Evolutionary conservation across 345 rosid genomes (phyloP).

Genomic region (Moricandia moricandioides): DNA sequence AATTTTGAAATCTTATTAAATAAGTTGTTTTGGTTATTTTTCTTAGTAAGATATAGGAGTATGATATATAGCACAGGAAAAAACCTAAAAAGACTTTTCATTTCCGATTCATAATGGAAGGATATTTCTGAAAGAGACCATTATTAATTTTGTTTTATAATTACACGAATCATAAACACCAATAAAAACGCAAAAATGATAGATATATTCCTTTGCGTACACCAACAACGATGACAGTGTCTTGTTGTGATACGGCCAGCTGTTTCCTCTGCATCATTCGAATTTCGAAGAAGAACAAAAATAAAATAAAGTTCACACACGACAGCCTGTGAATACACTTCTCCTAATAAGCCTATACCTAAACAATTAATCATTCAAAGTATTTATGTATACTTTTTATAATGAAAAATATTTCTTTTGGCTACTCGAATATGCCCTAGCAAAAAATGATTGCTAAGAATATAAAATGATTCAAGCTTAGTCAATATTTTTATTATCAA

Average conservation of each 20-base stretch:
- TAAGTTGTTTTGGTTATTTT: neutral
- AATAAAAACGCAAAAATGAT: conserved; percentile 21
- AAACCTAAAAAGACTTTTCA: too few species aligned
- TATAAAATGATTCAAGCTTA: neutral
- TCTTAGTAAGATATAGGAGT: too few species aligned
- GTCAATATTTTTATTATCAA: neutral
- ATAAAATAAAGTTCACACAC: conserved; percentile 18
- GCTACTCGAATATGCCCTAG: conserved; percentile 27
- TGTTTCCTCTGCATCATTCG: conserved; percentile 33
- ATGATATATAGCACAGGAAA: too few species aligned
- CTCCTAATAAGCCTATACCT: conserved; percentile 35
- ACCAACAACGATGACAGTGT: conserved; percentile 32
- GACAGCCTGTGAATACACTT: conserved; percentile 41
- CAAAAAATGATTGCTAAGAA: conserved; percentile 26
- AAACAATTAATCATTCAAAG: neutral
- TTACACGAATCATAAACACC: neutral
- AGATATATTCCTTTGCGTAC: conserved; percentile 14
- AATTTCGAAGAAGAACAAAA: conserved; percentile 20
- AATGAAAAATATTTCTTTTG: neutral
- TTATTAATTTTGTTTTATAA: neutral
- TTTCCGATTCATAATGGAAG: neutral
- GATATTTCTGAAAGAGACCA: conserved; percentile 9
- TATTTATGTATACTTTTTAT: neutral
- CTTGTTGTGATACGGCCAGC: conserved; percentile 36
- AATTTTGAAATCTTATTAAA: neutral